Percentiles rank a stretch among this genome's conserved stretches.
phyloP scores from a whole-genome alignment of 2,329 filamentous ascomycete genomes.

The Aspergillus amoenus region DNA sequence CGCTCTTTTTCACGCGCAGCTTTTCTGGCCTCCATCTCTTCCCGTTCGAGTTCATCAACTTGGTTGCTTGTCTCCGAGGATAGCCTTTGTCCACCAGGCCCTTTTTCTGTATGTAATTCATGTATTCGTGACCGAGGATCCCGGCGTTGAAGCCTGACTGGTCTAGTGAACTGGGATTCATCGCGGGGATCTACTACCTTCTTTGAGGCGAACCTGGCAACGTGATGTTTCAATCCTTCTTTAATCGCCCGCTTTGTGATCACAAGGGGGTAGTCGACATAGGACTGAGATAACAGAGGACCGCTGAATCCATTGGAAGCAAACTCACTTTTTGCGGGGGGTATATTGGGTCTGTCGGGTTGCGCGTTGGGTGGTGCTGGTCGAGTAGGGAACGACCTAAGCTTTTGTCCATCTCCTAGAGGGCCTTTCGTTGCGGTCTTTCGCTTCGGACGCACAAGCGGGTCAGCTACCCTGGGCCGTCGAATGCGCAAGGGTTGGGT shows the following conservation, averaged over 20 bases:
- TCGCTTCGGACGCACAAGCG: conserved; percentile 63
- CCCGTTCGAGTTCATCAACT: conserved; percentile 66
- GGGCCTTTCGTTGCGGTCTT: conserved; percentile 28
- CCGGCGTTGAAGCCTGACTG: conserved; percentile 83
- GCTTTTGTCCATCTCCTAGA: conserved; percentile 24
- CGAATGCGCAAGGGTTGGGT: conserved; percentile 45
- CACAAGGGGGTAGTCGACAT: conserved; percentile 66
- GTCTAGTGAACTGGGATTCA: conserved; percentile 79
- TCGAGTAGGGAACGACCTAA: conserved; percentile 26
- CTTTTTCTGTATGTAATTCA: conserved; percentile 55
- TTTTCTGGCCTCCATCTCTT: conserved; percentile 58
- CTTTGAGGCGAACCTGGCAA: conserved; percentile 75
- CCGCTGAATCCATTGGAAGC: conserved; percentile 45
- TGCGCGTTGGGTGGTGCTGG: conserved; percentile 20
- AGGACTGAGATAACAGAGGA: conserved; percentile 39
- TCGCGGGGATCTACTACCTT: conserved; percentile 67
- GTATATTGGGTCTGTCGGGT: conserved; percentile 21
- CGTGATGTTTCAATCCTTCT: conserved; percentile 79
- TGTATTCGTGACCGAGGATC: conserved; percentile 67
- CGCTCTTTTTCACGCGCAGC: conserved; percentile 82
- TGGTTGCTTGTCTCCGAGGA: conserved; percentile 41
- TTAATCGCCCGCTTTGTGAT: conserved; percentile 79
- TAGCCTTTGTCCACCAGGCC: conserved; percentile 39
- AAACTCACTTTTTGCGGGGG: conserved; percentile 29
- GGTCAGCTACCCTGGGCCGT: conserved; percentile 57